phyloP scores from a whole-genome alignment of 2,329 filamentous ascomycete genomes.

The Cyanodermella asteris region DNA sequence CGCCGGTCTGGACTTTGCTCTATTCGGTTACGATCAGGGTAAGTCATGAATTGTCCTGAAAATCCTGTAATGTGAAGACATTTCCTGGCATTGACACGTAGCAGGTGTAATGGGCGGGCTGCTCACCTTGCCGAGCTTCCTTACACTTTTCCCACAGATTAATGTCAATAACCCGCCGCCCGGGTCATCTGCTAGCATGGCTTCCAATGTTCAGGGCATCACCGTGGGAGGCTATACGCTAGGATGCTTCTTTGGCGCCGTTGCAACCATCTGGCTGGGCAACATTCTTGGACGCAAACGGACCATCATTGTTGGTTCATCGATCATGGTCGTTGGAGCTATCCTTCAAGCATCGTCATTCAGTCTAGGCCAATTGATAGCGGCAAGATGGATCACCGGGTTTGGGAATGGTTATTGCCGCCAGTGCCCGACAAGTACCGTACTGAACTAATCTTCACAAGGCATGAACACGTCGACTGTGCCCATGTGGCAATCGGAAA shows the following conservation, averaged over 20 bases:
- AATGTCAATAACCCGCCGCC: neutral
- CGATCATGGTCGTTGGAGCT: constrained; percentile 10
- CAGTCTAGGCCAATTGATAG: constrained; percentile 8
- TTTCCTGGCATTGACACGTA: too few species aligned
- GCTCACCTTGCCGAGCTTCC: constrained; percentile 43
- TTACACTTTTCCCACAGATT: constrained; percentile 18
- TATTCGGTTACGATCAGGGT: constrained; percentile 45
- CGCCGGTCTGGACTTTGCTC: constrained; percentile 46
- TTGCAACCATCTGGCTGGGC: constrained; percentile 9
- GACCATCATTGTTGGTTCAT: constrained; percentile 10
- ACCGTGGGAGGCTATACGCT: constrained; percentile 14
- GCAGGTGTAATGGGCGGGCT: constrained; percentile 59
- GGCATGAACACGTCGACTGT: constrained; percentile 30
- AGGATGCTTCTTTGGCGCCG: constrained; percentile 10
- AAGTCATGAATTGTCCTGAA: constrained; percentile 2
- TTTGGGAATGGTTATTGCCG: too few species aligned
- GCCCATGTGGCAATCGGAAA: constrained; percentile 30
- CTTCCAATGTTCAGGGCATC: constrained; percentile 9
- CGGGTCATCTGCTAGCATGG: constrained; percentile 7
- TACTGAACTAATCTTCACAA: constrained; percentile 21
- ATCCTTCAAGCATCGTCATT: constrained; percentile 8
- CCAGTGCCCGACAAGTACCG: neutral
- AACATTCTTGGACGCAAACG: constrained; percentile 9
- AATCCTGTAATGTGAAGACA: constrained; percentile 17
- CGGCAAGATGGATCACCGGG: constrained; percentile 9